Evolutionary conservation across 2,329 filamentous ascomycete species (phyloP).

Genomic region (Aspergillus transmontanensis): DNA sequence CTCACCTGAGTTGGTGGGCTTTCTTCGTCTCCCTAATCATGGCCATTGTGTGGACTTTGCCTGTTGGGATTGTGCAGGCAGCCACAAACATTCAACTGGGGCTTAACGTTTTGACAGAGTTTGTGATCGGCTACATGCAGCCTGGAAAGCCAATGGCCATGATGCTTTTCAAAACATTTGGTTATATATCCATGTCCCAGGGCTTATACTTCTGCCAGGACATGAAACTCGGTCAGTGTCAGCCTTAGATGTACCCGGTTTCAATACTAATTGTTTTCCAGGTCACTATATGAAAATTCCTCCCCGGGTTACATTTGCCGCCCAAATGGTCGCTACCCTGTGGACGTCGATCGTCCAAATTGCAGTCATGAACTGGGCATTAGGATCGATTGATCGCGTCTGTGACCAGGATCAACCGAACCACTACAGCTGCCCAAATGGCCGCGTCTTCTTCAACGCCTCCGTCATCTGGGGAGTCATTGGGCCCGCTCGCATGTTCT

Average conservation of each 20-base stretch:
- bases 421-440: constrained; percentile 62
- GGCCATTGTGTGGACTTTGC: constrained; percentile 65
- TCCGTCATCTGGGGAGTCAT: constrained; percentile 75
- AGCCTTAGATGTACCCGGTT: background rate
- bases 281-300: constrained; percentile 65
- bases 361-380: constrained; percentile 48
- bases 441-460: constrained; percentile 67
- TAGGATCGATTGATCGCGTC: constrained; percentile 62
- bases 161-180: constrained; percentile 79
- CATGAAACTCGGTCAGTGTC: constrained; percentile 58
- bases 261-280: constrained; percentile 4
- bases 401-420: constrained; percentile 62
- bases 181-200: constrained; percentile 69
- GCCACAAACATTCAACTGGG: constrained; percentile 68
- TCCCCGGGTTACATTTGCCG: constrained; percentile 54
- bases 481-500: constrained; percentile 71
- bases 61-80: constrained; percentile 65
- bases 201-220: constrained; percentile 67
- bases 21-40: constrained; percentile 69
- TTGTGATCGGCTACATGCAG: constrained; percentile 72
- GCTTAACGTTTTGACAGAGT: constrained; percentile 73
- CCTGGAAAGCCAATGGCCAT: constrained; percentile 70
- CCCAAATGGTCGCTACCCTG: constrained; percentile 54
- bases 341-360: constrained; percentile 56
- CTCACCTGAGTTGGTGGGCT: constrained; percentile 72